phyloP scores from a whole-genome alignment of 495 filamentous ascomycete genomes.

The Aspergillus haitiensis region DNA sequence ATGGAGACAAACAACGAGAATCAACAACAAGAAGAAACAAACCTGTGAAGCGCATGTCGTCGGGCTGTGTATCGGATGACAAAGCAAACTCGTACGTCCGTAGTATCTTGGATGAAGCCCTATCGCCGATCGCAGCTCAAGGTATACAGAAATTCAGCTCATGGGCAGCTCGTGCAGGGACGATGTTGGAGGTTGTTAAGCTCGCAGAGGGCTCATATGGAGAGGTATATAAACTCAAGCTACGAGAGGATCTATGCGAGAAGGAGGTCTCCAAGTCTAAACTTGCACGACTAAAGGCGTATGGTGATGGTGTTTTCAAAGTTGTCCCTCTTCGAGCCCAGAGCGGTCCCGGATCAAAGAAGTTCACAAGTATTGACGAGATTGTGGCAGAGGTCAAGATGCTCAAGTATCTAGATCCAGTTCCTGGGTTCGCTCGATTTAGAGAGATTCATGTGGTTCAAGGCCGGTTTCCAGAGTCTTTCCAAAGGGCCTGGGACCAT shows the following conservation, averaged over 20 bases:
- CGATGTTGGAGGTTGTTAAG: slow-evolving; percentile 47
- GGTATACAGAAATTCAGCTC: slow-evolving; percentile 44
- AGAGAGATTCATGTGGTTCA: slow-evolving; percentile 72
- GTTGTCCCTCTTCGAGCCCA: slow-evolving; percentile 49
- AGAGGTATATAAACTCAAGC: slow-evolving; percentile 50
- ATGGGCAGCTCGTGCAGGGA: slow-evolving; percentile 44
- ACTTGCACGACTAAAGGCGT: slow-evolving; percentile 38
- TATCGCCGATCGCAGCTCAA: slow-evolving; percentile 39
- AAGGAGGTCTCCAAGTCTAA: slow-evolving; percentile 45
- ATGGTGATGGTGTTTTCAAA: slow-evolving; percentile 52
- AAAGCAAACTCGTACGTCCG: slow-evolving; percentile 42
- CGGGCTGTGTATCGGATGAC: slow-evolving; percentile 39
- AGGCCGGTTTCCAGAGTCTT: slow-evolving; percentile 62
- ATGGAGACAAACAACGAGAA: slow-evolving; percentile 11
- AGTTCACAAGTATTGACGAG: slow-evolving; percentile 51
- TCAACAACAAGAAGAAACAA: slow-evolving; percentile 23
- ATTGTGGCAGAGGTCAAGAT: slow-evolving; percentile 70
- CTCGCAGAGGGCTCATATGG: slow-evolving; percentile 55
- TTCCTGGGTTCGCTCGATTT: slow-evolving; percentile 92
- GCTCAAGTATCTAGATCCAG: slow-evolving; percentile 70
- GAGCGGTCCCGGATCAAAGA: slow-evolving; percentile 46
- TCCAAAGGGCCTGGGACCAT: slow-evolving; percentile 67
- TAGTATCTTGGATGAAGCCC: slow-evolving; percentile 40
- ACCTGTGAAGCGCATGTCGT: slow-evolving; percentile 30
- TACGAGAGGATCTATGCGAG: slow-evolving; percentile 40